Evolutionary conservation across 805 yeast species (phyloP).

Genomic region (Cyberlindnera misumaiensis): DNA sequence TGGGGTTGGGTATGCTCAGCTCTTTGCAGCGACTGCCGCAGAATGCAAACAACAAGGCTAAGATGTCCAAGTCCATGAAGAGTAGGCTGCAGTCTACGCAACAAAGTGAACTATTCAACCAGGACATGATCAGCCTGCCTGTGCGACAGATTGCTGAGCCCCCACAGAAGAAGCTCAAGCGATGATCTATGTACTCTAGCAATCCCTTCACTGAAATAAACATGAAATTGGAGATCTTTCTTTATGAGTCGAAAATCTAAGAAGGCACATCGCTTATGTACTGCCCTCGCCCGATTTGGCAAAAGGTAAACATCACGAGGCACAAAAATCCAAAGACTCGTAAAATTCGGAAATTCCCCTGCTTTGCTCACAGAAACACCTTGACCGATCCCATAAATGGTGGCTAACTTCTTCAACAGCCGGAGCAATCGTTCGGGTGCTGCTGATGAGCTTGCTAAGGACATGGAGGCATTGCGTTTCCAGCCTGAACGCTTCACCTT

Average conservation of each 20-base stretch:
- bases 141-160: slow-evolving; percentile 3
- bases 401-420: slow-evolving; percentile 23
- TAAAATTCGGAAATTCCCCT: too few relatives aligned
- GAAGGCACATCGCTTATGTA: background rate
- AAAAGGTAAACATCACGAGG: slow-evolving; percentile 17
- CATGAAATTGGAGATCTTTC: too few relatives aligned
- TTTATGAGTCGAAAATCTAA: too few relatives aligned
- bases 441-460: slow-evolving; percentile 22
- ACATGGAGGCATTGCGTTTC: slow-evolving; percentile 23
- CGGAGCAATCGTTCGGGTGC: slow-evolving; percentile 12
- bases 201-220: background rate
- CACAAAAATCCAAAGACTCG: slow-evolving; percentile 4
- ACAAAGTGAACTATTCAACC: slow-evolving; percentile 15
- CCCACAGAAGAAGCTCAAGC: slow-evolving; percentile 4
- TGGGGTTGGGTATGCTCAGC: slow-evolving; percentile 68
- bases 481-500: slow-evolving; percentile 21
- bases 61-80: slow-evolving; percentile 56
- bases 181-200: background rate
- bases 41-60: slow-evolving; percentile 45
- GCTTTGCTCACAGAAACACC: too few relatives aligned
- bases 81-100: slow-evolving; percentile 30
- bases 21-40: slow-evolving; percentile 24
- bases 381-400: slow-evolving; percentile 9
- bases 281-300: slow-evolving; percentile 12
- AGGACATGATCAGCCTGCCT: slow-evolving; percentile 16